Evolutionary conservation across 495 filamentous ascomycete genomes (phyloP), one percentile per base, ranked within the genome.

Genomic region (Xylaria palmicola): DNA sequence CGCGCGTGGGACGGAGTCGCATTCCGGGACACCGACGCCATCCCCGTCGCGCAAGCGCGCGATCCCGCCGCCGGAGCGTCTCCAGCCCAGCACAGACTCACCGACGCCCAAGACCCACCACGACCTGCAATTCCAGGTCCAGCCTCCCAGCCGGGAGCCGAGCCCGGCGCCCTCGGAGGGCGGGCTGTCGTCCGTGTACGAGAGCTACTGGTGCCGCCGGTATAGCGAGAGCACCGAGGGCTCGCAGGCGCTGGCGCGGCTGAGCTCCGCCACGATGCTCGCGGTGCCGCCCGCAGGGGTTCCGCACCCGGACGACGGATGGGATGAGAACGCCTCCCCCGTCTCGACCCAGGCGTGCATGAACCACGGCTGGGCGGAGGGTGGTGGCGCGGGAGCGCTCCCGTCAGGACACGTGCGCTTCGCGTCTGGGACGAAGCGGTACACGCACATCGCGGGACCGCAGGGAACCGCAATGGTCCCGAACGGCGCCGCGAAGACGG

Each of bases 161-260:
- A 71, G 68, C 32, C 68, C 68, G 0, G 69, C 22, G 15, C 40
- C 60, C 4, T 69, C 69, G 9, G 69, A 71, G 58, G 53, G 64
- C 53, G 64, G 69, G 24, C 48, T 71, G 3, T 71, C 69, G 13
- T 69, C 66, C 7, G 69, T 69, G 19, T 71, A 71, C 56, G 69
- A 69, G 41, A 69, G 69, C 62, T 71, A 71, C 55, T 58, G 29
- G 4, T 71, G 69, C 51, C 54, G 59, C 22, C 49, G 50, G 24
- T 44, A 55, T 12, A 53, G 29, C 9, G 47, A 60, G 15, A 29
- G 26, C 27, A 1, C 19, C 1, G 58, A 53, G 29, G 37, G 37
- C n/a, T 53, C 48, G 20, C 58, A 58, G 26, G 20, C 13, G 30
- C 10, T 58, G 30, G 41, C 55, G 27, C 55, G 39, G 19, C 6